These are phyloP conservation scores for Penicillium occitanis DNA, from an alignment of 2,329 filamentous ascomycete species.

Conservation along the genomic window DNA sequence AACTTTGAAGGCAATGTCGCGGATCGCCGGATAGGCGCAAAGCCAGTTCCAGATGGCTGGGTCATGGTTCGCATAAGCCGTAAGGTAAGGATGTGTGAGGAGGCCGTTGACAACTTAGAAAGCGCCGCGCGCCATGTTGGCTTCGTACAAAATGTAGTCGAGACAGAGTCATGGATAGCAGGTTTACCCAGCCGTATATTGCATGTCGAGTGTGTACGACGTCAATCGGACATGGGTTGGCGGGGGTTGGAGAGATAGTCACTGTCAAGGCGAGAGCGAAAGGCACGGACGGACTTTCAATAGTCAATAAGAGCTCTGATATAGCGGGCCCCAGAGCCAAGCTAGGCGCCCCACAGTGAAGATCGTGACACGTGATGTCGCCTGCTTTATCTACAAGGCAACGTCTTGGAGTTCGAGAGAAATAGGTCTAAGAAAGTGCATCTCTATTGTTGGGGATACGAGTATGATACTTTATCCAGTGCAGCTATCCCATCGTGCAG, in stretches of 20 bases:
- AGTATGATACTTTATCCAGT: not conserved
- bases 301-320: not conserved
- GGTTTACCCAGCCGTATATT: not conserved
- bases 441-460: not conserved
- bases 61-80: conserved; percentile 31
- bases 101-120: not conserved
- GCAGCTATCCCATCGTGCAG: not conserved
- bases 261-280: not conserved
- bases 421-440: not conserved
- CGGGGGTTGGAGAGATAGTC: not conserved
- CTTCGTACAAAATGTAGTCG: not conserved
- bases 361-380: conserved; percentile 7
- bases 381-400: not conserved
- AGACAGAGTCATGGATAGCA: not conserved
- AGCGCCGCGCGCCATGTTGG: not conserved
- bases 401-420: not conserved
- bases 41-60: conserved; percentile 27
- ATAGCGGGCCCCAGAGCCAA: not conserved
- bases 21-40: conserved; percentile 35
- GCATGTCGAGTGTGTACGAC: not conserved
- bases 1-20: conserved; percentile 40
- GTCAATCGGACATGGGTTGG: not conserved
- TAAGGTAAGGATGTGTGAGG: not conserved
- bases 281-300: not conserved
- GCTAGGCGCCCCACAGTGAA: not conserved